Evolutionary conservation across 1,139 yeast species (phyloP), one percentile per base, ranked within the genome.

Genomic region (Zygosaccharomyces sapae): DNA sequence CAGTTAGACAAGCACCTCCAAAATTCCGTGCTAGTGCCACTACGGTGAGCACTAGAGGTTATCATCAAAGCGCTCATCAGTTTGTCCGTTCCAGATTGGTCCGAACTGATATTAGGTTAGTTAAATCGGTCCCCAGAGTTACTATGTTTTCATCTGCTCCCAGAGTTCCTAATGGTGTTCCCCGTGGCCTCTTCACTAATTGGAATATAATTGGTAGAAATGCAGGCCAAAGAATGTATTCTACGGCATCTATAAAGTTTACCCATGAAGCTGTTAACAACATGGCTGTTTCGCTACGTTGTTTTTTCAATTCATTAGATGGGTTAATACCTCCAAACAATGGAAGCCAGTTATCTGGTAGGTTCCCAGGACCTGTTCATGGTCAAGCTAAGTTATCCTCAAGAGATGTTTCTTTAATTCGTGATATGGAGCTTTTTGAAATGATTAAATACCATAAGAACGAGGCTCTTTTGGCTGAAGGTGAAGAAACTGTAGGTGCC

Each of bases 401-500:
- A 10, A 39, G 38, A 27, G 49, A 43, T 12, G 38, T 37, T 44
- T 59, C 45, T 44, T 54, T 56, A 53, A 67, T 55, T 54, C 62
- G 61, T 49, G 71, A 69, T 58, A 69, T 67, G 64, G 69, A 66
- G 43, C 67, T 70, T 45, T 62, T 53, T 46, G 63, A 16, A 57
- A 70, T 58, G 75, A 72, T 53, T 66, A 68, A 41, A 55, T 53
- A 29, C 30, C 54, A 45, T 36, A 70, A 48, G 71, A 73, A 36
- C 4, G 47, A 46, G 30, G 44, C 36, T 19, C 27, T 18, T 24
- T 22, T 38, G 9, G 30, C 29, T 25, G 31, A 18, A 7, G 49
- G 44, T 19, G 41, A 45, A 20, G 63, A 73, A 44, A 61, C 59
- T 35, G 58, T 71, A 7, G 83, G 83, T 1, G 73, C 80, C 43